Conservation (phyloP, 805 yeast species). For the Candida mattraensis region DNA sequence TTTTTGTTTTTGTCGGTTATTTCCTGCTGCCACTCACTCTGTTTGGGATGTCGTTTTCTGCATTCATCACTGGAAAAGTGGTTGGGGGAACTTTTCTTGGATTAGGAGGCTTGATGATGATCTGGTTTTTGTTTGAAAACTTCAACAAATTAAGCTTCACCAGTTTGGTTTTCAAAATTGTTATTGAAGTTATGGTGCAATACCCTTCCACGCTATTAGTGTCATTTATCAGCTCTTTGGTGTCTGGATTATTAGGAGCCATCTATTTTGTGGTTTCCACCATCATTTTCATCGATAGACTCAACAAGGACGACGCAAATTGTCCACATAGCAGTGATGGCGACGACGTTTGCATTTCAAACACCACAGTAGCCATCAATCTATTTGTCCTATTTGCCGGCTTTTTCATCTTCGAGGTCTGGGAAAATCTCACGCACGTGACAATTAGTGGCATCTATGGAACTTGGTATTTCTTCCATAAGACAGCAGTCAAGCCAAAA, state of each 20-base stretch:
- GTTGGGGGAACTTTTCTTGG: constrained; percentile 19
- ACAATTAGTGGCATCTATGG: constrained; percentile 85
- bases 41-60: constrained; percentile 23
- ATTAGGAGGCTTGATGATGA: constrained; percentile 20
- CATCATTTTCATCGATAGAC: constrained; percentile 35
- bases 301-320: constrained; percentile 53
- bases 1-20: constrained; percentile 31
- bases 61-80: constrained; percentile 21
- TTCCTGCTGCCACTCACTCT: constrained; percentile 28
- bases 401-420: constrained; percentile 77
- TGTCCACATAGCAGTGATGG: constrained; percentile 32
- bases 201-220: constrained; percentile 70
- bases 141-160: constrained; percentile 31
- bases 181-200: constrained; percentile 73
- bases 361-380: constrained; percentile 32
- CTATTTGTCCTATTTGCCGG: constrained; percentile 80
- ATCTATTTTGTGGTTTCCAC: constrained; percentile 69
- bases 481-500: constrained; percentile 57
- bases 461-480: constrained; percentile 78
- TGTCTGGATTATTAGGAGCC: constrained; percentile 56
- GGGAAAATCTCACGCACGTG: constrained; percentile 77
- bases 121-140: constrained; percentile 26
- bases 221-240: constrained; percentile 38
- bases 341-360: constrained; percentile 32
- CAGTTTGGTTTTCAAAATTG: constrained; percentile 32